Evolutionary conservation across 805 yeast species (phyloP).

Genomic region (Millerago galiae): DNA sequence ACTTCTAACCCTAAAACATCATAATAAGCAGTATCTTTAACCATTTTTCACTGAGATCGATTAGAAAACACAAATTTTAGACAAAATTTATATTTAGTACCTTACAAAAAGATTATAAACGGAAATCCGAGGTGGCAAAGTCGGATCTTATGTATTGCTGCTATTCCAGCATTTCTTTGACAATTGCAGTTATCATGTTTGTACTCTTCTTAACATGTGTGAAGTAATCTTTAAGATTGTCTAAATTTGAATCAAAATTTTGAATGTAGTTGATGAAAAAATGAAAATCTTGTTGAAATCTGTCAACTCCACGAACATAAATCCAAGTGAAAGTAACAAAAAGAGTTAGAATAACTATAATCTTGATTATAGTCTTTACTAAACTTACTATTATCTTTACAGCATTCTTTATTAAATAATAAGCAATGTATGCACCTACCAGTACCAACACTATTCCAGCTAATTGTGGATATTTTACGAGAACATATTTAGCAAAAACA

Average conservation of each 20-base stretch:
- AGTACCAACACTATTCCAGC: slow-evolving; percentile 19
- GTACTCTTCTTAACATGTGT: background rate
- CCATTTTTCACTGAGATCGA: slow-evolving; percentile 10
- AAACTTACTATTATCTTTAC: slow-evolving; percentile 15
- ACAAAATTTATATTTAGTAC: too few relatives aligned
- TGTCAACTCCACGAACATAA: slow-evolving; percentile 34
- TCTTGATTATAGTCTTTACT: slow-evolving; percentile 21
- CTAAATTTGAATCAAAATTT: background rate
- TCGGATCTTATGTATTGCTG: background rate
- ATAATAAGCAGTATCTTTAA: slow-evolving; percentile 74
- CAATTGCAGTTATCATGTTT: background rate
- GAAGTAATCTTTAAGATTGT: background rate
- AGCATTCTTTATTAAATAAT: slow-evolving; percentile 27
- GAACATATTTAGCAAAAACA: slow-evolving; percentile 16
- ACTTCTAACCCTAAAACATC: slow-evolving; percentile 66
- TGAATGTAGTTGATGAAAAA: background rate
- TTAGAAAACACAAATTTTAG: too few relatives aligned
- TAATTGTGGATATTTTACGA: slow-evolving; percentile 26
- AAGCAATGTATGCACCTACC: slow-evolving; percentile 18
- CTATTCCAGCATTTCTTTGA: background rate
- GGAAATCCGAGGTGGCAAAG: background rate
- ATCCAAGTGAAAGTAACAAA: slow-evolving; percentile 20
- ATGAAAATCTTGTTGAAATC: slow-evolving; percentile 47
- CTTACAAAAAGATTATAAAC: too few relatives aligned
- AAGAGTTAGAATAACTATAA: slow-evolving; percentile 19